Evolutionary conservation across 768 basidiomycete genomes (phyloP).

Genomic region (Pisolithus tinctorius): DNA sequence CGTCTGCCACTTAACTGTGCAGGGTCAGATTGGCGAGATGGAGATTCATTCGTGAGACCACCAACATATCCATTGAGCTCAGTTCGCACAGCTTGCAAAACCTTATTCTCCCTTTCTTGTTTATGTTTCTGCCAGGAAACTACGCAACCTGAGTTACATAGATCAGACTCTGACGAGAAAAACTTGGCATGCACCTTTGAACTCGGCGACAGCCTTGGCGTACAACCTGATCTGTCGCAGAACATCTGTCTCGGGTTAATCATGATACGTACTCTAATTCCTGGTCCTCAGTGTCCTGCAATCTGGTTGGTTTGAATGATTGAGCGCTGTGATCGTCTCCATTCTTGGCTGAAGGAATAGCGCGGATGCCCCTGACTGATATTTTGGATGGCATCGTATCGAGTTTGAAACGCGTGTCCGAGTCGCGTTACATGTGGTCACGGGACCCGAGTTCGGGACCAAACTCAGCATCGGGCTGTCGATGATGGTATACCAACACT

Average conservation of each 20-base stretch:
- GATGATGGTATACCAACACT: no score
- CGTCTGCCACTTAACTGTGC: constrained; percentile 18
- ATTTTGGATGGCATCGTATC: constrained; percentile 9
- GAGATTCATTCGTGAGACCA: background rate
- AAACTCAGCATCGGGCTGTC: no score
- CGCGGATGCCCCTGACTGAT: constrained; percentile 6
- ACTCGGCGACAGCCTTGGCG: constrained; percentile 25
- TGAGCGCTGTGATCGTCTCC: constrained; percentile 9
- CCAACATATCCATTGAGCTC: constrained; percentile 23
- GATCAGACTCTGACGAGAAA: background rate
- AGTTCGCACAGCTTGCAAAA: constrained; percentile 15
- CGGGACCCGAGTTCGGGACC: no score
- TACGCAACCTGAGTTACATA: constrained; percentile 3
- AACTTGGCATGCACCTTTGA: constrained; percentile 19
- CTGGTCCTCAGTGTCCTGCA: constrained; percentile 20
- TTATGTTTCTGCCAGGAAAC: constrained; percentile 29
- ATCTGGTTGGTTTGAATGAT: constrained; percentile 13
- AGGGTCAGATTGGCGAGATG: background rate
- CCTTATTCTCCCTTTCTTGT: constrained; percentile 16
- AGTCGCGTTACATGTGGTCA: no score
- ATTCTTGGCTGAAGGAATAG: constrained; percentile 5
- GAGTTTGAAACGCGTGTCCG: no score
- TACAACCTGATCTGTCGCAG: constrained; percentile 13
- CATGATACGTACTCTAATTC: constrained; percentile 17
- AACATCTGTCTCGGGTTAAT: background rate